Evolutionary conservation across 2,329 filamentous ascomycete genomes (phyloP).

Genomic region (Dactylellina leptospora): DNA sequence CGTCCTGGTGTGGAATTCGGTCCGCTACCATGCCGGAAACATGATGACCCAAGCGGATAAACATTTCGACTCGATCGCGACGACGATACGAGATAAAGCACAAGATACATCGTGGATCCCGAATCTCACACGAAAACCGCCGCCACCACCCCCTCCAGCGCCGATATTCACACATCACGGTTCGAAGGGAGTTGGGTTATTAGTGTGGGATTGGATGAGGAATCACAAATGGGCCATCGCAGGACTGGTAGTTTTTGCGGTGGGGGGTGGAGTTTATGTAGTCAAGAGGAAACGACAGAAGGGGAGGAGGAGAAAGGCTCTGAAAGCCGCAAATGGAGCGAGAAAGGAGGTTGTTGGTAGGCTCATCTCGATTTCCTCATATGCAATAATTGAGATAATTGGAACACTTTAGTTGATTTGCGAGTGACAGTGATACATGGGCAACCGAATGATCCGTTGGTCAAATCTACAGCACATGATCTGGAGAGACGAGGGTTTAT

Average conservation of each 20-base stretch:
- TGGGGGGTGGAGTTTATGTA: conserved; percentile 62
- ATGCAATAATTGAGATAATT: background rate
- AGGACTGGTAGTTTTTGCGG: conserved; percentile 15
- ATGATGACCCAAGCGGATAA: conserved; percentile 49
- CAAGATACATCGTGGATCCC: conserved; percentile 42
- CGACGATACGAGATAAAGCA: conserved; percentile 23
- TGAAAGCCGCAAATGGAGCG: conserved; percentile 80
- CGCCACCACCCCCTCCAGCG: conserved; percentile 19
- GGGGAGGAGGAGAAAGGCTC: conserved; percentile 75
- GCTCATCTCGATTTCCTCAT: conserved; percentile 53
- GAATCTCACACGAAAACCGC: conserved; percentile 1
- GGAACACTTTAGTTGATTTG: conserved; percentile 46
- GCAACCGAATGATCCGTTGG: conserved; percentile 83
- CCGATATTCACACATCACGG: background rate
- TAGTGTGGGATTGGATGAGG: conserved; percentile 30
- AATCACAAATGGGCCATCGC: conserved; percentile 32
- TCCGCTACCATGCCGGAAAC: conserved; percentile 33
- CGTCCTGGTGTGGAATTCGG: conserved; percentile 46
- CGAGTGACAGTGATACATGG: conserved; percentile 79
- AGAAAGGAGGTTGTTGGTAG: conserved; percentile 79
- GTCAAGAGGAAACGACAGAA: conserved; percentile 70
- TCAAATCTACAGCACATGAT: conserved; percentile 82
- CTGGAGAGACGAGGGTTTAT: conserved; percentile 91
- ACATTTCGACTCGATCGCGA: conserved; percentile 45
- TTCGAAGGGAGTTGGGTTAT: background rate